phyloP scores from a whole-genome alignment of 495 filamentous ascomycete genomes.

The Hypomontagnella submonticulosa region DNA sequence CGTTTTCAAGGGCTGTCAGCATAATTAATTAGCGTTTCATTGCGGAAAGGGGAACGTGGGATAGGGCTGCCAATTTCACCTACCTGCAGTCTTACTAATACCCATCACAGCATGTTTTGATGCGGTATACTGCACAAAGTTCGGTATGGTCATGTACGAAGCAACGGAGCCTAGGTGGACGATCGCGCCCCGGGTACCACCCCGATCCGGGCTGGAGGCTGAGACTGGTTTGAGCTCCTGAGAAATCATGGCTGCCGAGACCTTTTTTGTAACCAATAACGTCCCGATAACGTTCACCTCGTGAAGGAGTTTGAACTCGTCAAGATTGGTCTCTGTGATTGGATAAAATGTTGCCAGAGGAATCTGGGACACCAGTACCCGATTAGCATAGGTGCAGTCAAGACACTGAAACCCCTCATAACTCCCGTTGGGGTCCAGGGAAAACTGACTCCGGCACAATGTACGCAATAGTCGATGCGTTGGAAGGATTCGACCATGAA shows the following conservation, averaged over 20 bases:
- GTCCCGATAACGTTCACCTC: slow-evolving; percentile 11
- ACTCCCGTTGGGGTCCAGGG: too few species aligned
- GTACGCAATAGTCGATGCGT: slow-evolving; percentile 49
- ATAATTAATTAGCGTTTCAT: too few species aligned
- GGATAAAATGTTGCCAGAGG: not conserved
- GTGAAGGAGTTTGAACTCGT: slow-evolving; percentile 9
- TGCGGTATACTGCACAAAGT: slow-evolving; percentile 54
- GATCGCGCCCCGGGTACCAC: slow-evolving; percentile 54
- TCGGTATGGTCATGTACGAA: slow-evolving; percentile 46
- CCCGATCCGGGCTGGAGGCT: not conserved
- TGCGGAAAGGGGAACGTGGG: not conserved
- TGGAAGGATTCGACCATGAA: slow-evolving; percentile 38
- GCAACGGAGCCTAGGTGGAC: slow-evolving; percentile 60
- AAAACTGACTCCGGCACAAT: slow-evolving; percentile 52
- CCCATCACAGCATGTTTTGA: slow-evolving; percentile 63
- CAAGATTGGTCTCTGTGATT: not conserved
- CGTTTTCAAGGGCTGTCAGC: slow-evolving; percentile 50
- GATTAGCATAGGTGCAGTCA: too few species aligned
- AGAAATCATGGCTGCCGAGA: slow-evolving; percentile 5
- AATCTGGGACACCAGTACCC: not conserved
- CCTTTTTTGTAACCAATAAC: not conserved
- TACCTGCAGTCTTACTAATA: slow-evolving; percentile 59
- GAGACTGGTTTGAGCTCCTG: not conserved
- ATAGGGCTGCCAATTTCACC: not conserved
- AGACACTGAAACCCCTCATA: too few species aligned